phyloP scores from a whole-genome alignment of 1,284 basidiomycete species.

The Ceratobasidium sp. region DNA sequence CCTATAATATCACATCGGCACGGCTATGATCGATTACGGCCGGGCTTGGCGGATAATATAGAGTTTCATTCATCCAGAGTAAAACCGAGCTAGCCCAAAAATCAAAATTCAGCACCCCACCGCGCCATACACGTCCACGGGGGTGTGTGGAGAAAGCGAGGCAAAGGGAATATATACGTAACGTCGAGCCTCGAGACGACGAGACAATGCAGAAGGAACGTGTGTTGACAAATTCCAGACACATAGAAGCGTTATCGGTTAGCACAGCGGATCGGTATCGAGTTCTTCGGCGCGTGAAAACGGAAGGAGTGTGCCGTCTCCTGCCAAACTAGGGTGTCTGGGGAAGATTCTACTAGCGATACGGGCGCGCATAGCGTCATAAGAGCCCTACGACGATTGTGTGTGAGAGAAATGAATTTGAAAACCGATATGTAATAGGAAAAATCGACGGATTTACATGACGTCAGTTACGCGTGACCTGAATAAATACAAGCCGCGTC shows the following conservation, averaged over 20 bases:
- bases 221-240: constrained; percentile 24
- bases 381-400: constrained; percentile 11
- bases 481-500: constrained; percentile 16
- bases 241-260: constrained; percentile 3
- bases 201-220: neutral
- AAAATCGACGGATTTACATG: constrained; percentile 10
- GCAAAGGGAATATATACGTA: neutral
- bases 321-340: neutral
- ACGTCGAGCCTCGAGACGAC: neutral
- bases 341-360: constrained; percentile 9
- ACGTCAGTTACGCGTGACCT: constrained; percentile 44
- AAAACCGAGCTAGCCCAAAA: neutral
- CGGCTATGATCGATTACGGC: neutral
- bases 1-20: neutral
- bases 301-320: neutral
- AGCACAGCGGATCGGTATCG: neutral
- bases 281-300: constrained; percentile 7
- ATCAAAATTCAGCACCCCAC: constrained; percentile 5
- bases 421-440: neutral
- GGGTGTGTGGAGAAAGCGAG: constrained; percentile 6
- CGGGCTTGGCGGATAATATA: neutral
- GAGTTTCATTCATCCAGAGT: neutral
- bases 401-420: neutral
- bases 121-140: neutral
- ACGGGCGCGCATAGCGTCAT: constrained; percentile 17